These are phyloP conservation scores for Picochlorum costavermella DNA, from an alignment of 139 green algal species.

Conservation along the genomic window DNA sequence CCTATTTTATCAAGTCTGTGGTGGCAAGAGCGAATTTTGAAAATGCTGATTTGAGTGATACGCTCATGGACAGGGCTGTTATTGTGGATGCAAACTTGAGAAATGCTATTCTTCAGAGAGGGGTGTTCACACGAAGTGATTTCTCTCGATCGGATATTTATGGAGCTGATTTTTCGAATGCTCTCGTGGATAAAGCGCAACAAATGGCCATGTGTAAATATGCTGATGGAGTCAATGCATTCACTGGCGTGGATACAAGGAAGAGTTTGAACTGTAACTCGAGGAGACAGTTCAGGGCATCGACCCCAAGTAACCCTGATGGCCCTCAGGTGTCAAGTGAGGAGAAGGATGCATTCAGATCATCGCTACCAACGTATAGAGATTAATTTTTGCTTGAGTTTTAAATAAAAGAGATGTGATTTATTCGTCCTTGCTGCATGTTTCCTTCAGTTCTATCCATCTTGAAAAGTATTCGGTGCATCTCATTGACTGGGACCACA, in stretches of 20 bases:
- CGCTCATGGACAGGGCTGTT: slow-evolving; percentile 80
- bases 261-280: slow-evolving; percentile 76
- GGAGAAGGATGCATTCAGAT: slow-evolving; percentile 69
- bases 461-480: slow-evolving; percentile 33
- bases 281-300: slow-evolving; percentile 35
- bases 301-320: slow-evolving; percentile 55
- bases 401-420: background rate
- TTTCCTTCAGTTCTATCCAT: slow-evolving; percentile 68
- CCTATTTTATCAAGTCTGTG: slow-evolving; percentile 70
- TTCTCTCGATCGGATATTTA: slow-evolving; percentile 46
- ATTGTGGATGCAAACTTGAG: slow-evolving; percentile 79
- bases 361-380: slow-evolving; percentile 50
- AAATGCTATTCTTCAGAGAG: slow-evolving; percentile 67
- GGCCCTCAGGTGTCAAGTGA: slow-evolving; percentile 52
- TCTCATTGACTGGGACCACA: slow-evolving; percentile 26
- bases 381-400: slow-evolving; percentile 25
- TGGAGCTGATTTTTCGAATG: slow-evolving; percentile 88
- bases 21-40: slow-evolving; percentile 36
- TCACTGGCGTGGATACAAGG: slow-evolving; percentile 68
- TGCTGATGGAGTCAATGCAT: slow-evolving; percentile 73
- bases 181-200: slow-evolving; percentile 80
- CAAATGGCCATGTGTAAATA: slow-evolving; percentile 80
- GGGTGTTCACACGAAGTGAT: slow-evolving; percentile 69
- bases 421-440: background rate
- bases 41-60: slow-evolving; percentile 79